Evolutionary conservation across 192 early-diverging fungal genomes (phyloP), one percentile per base, ranked within the genome.

Genomic region (Entomortierella lignicola): DNA sequence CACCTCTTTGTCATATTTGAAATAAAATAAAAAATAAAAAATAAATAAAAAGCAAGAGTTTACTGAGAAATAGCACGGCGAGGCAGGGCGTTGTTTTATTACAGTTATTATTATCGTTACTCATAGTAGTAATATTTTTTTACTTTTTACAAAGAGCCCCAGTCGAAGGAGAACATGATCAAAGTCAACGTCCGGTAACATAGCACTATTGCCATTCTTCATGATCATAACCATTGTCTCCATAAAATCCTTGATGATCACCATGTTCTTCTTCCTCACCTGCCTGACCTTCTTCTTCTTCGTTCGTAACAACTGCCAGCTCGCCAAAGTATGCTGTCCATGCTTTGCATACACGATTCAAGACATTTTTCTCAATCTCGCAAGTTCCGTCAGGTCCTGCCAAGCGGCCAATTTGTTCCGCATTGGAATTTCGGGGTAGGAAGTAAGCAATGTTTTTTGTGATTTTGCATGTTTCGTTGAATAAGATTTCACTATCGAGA

Each of bases 371-470:
- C 80, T 99, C 96, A 20, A 96, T 81, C 66, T 99, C 96, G 63
- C 94, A 96, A 8, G 69, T 61, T 1, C 70, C 67, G 3, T 84
- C 89, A 5, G 82, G 80, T n/a, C 81, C 88, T 15, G 81, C 86
- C 27, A 95, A 65, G 5, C 67, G 43, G 32, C 83, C 88, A 26
- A 95, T 66, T 82, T 97, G 91, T 1, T 90, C 55, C 0, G 85
- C 82, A 56, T 95, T 85, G 43, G 89, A 89, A 80, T 94, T 97
- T 8, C 93, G 85, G 8, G 97, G 97, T 79, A 98, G 71, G 82
- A 90, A 99, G 58, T 92, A 94, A 17, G 86, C 91, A 55, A 99
- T 89, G 44, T 97, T 95, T 3, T 75, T 70, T 0, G 94, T 88
- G 23, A 97, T 91, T 43, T 82, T 69, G 13, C 80, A 80, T 4